Evolutionary conservation across 148 eudicot genomes (phyloP).

Genomic region (Amaranthus cruentus): DNA sequence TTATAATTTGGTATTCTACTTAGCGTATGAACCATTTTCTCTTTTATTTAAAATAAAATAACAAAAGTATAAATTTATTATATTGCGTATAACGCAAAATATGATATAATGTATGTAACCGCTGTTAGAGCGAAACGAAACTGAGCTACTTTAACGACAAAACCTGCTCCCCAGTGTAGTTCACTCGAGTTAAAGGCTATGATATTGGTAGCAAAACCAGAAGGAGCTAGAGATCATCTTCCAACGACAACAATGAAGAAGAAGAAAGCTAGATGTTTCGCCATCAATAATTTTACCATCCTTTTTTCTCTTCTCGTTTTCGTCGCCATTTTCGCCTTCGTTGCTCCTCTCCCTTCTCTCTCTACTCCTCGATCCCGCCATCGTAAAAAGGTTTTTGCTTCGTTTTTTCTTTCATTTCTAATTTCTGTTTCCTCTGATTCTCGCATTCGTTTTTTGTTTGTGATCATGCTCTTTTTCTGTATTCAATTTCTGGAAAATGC

Average conservation of each 20-base stretch:
- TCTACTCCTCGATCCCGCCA: conserved; percentile 18
- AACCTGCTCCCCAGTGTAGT: too few relatives aligned
- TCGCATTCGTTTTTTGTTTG: not conserved
- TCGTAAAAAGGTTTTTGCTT: conserved; percentile 26
- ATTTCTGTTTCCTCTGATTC: too few relatives aligned
- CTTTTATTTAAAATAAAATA: too few relatives aligned
- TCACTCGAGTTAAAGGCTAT: too few relatives aligned
- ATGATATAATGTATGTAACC: too few relatives aligned
- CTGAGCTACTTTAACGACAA: too few relatives aligned
- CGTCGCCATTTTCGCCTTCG: conserved; percentile 37
- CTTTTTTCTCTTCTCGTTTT: conserved; percentile 39
- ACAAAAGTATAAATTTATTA: too few relatives aligned
- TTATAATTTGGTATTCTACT: too few relatives aligned
- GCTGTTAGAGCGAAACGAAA: too few relatives aligned
- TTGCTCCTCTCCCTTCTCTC: conserved; percentile 43
- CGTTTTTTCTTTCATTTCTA: not conserved
- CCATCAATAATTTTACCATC: conserved; percentile 12
- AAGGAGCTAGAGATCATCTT: not conserved
- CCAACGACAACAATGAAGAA: conserved; percentile 11
- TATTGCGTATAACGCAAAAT: too few relatives aligned
- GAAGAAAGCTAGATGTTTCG: not conserved
- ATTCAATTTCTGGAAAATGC: not conserved
- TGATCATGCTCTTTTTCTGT: not conserved
- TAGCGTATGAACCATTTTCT: too few relatives aligned
- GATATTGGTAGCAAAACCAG: not conserved